A percentile compares a stretch with the other conserved stretches of the same genome.
Conservation (phyloP, 208 protist species). For the Leishmania amazonensis region DNA sequence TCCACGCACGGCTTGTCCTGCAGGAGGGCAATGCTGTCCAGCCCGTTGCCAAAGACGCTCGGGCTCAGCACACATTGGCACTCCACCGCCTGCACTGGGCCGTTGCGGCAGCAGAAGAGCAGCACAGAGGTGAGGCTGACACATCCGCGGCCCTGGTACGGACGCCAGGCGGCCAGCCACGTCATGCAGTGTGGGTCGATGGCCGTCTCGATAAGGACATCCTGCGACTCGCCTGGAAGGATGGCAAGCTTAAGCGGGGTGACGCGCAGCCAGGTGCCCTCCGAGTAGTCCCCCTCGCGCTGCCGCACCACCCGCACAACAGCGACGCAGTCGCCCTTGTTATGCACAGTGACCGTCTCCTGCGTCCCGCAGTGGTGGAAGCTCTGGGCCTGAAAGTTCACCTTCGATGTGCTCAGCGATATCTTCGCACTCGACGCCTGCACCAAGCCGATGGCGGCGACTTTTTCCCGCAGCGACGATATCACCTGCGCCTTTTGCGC, state of each 20-base stretch:
- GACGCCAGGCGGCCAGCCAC: constrained; percentile 70
- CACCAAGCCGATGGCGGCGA: constrained; percentile 45
- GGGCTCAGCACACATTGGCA: constrained; percentile 65
- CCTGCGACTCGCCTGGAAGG: constrained; percentile 68
- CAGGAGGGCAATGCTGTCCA: constrained; percentile 72
- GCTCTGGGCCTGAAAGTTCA: constrained; percentile 71
- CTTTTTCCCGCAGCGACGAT: constrained; percentile 47
- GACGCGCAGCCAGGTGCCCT: constrained; percentile 78
- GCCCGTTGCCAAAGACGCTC: constrained; percentile 82
- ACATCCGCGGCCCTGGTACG: constrained; percentile 53
- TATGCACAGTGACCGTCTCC: constrained; percentile 51
- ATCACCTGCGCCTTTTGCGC: constrained; percentile 56
- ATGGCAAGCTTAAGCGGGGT: constrained; percentile 61
- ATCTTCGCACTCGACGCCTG: constrained; percentile 51
- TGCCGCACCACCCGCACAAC: constrained; percentile 70
- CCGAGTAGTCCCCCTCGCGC: constrained; percentile 35
- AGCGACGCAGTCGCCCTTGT: constrained; percentile 73
- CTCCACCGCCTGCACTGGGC: constrained; percentile 57
- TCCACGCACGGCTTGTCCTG: constrained; percentile 52
- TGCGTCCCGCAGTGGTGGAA: constrained; percentile 57
- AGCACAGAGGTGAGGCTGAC: constrained; percentile 57
- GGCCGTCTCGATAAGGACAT: constrained; percentile 57
- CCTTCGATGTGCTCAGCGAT: constrained; percentile 25
- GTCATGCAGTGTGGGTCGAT: constrained; percentile 62
- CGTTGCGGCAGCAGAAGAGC: constrained; percentile 63